Evolutionary conservation across 371 early-diverging fungal species (phyloP), one percentile per base, ranked within the genome.

Genomic region (Basidiobolus meristosporus): DNA sequence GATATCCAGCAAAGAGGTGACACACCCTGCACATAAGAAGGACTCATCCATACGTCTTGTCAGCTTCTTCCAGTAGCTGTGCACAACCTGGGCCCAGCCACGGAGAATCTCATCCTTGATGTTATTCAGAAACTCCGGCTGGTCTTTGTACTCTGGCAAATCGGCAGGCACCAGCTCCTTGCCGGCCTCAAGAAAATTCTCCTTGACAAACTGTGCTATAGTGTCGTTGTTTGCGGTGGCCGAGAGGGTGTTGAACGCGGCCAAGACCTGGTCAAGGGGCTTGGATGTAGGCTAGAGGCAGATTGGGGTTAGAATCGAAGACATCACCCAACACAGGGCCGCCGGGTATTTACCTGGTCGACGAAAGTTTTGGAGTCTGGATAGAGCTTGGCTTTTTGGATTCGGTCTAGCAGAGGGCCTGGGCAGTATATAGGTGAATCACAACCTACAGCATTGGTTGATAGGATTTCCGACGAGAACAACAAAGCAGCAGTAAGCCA

Each of bases 351-450:
- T 55, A 65, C 67, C 62, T 53, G 65, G 42, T 71, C 72, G 10
- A 71, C 72, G 58, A 74, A 72, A 3, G 72, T 70, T 52, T 84
- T 84, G 28, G 78, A 78, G 45, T 84, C 85, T 1, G 53, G 36
- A 50, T 57, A 80, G 1, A 78, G 36, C 12, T 44, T 36, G 7
- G 73, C 65, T 39, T 70, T 44, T 41, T 82, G 79, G 7, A 82
- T 65, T 0, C 63, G 49, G 7, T 66, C 51, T n/a, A 82, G 48
- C 2, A 81, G 28, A 7, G 57, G 56, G 14, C 80, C 75, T 14
- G 62, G 52, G 56, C 83, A 82, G 46, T 74, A 82, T 15, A 82
- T 71, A 0, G 62, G 69, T 10, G 74, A 71, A 42, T 68, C 61
- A 51, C 81, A 80, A n/a, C 20, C 39, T 9, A 26, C 9, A 3